Base-by-base conservation (phyloP, 768 basidiomycete genomes). In the Auriscalpium microsporum region DNA sequence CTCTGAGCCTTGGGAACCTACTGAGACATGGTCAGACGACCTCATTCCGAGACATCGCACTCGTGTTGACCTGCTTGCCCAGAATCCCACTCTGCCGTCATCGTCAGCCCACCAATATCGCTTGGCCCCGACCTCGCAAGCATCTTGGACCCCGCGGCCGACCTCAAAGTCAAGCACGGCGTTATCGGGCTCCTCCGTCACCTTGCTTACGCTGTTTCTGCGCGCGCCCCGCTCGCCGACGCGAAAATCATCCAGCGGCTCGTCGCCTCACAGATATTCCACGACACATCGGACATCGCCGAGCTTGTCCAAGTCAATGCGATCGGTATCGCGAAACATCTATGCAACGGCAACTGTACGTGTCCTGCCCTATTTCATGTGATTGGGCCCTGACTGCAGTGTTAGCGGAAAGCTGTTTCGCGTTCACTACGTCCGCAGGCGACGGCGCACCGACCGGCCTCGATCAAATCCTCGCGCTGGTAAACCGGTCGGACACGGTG, bases 101-200 rank as follows among this genome's bases (percentile, higher is more conserved):
- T 95, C 38, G 68, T 72, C 38, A 65, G 65, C 45, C 67, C 73
- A 1, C 75, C 78, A 16, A 71, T 87, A 45, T 80, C 82, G 6
- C 70, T 87, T 3, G 86, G 84, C 5, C 78, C 83, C 52, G 78
- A 80, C 40, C 73, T 95, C 13, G 83, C 82, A 14, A 73, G 78
- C 8, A 64, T 86, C 13, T 70, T 90, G 47, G 73, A 78, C 8
- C 86, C 86, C 6, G 68, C 68, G 40, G 75, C 78, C 9, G 87
- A 91, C 64, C 75, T 90, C 66, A 90, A 93, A 67, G 74, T 94
- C 58, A 91, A 94, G 67, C 94, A 97, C 63, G 92, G 90, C 14
- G 81, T 90, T 55, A 75, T 95, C 23, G 91, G 91, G 28, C 73
- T 98, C 38, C 75, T 97, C 44, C 90, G 92, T 67, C 89, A 97